These are phyloP conservation scores for Wickerhamiella kazuoi DNA, from an alignment of 805 yeast genomes.

Conservation along the genomic window DNA sequence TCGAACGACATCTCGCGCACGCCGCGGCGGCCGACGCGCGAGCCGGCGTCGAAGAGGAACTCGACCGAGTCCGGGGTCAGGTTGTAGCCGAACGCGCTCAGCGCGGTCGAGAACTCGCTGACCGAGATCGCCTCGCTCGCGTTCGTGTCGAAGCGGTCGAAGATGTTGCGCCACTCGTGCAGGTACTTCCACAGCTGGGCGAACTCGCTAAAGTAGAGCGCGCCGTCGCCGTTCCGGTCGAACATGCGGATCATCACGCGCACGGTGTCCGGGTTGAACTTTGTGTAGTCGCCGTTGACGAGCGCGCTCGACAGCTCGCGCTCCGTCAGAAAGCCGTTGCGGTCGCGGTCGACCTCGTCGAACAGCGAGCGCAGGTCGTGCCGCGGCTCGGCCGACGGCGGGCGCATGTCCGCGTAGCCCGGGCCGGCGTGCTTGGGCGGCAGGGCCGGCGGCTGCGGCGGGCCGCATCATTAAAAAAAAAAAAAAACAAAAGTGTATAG, in stretches of 20 bases:
- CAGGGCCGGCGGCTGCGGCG: not conserved
- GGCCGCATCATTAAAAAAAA: not conserved
- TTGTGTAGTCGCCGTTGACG: constrained; percentile 45
- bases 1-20: constrained; percentile 44
- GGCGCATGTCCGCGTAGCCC: constrained; percentile 1
- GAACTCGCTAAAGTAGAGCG: constrained; percentile 41
- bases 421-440: not conserved
- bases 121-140: constrained; percentile 42
- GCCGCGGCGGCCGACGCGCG: constrained; percentile 21
- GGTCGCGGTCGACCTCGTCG: constrained; percentile 36
- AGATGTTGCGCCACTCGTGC: constrained; percentile 46
- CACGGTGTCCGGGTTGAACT: constrained; percentile 43
- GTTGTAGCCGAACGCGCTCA: constrained; percentile 49
- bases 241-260: constrained; percentile 45
- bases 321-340: constrained; percentile 37
- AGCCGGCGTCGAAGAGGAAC: constrained; percentile 40
- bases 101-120: constrained; percentile 44
- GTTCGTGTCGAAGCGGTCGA: constrained; percentile 43
- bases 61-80: constrained; percentile 39
- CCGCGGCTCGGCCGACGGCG: constrained; percentile 3
- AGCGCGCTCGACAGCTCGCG: constrained; percentile 41
- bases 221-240: constrained; percentile 31
- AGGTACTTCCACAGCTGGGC: constrained; percentile 50
- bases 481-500: too few relatives aligned
- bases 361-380: constrained; percentile 30